A percentile compares a stretch with the other conserved stretches of the same genome.
Conservation (phyloP, 1,284 basidiomycete genomes). For the Clitocybe nebularis region DNA sequence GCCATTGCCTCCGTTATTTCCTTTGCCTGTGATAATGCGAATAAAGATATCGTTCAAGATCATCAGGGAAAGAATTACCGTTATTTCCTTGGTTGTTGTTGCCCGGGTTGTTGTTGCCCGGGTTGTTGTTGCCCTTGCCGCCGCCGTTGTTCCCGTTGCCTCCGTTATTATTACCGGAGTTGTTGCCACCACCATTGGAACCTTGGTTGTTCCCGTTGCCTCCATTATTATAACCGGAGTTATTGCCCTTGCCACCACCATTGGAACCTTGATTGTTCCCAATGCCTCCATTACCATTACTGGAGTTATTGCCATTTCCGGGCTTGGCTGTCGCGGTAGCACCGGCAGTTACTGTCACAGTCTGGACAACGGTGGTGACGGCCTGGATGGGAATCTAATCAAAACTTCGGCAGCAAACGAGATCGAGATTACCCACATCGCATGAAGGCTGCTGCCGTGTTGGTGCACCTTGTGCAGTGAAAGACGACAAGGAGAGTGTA, state of each 20-base stretch:
- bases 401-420: no score
- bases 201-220: conserved; percentile 4
- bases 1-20: conserved; percentile 20
- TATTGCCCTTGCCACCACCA: conserved; percentile 9
- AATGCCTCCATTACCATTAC: conserved; percentile 3
- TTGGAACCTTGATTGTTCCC: conserved; percentile 3
- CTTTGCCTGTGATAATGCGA: not conserved
- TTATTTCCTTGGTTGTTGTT: conserved; percentile 8
- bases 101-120: no score
- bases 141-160: conserved; percentile 12
- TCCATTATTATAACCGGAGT: conserved; percentile 14
- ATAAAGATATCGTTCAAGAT: not conserved
- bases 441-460: conserved; percentile 14
- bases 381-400: no score
- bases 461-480: conserved; percentile 25
- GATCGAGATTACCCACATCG: conserved; percentile 11
- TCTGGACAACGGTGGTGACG: conserved; percentile 15
- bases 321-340: conserved; percentile 15
- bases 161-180: conserved; percentile 8
- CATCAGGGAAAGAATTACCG: not conserved
- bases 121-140: conserved; percentile 13
- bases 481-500: conserved; percentile 25
- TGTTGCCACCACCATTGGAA: conserved; percentile 6
- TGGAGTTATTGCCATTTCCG: conserved; percentile 10
- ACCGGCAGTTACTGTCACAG: conserved; percentile 26